Conservation (phyloP, 768 basidiomycete species). For the Pholiota microspora region DNA sequence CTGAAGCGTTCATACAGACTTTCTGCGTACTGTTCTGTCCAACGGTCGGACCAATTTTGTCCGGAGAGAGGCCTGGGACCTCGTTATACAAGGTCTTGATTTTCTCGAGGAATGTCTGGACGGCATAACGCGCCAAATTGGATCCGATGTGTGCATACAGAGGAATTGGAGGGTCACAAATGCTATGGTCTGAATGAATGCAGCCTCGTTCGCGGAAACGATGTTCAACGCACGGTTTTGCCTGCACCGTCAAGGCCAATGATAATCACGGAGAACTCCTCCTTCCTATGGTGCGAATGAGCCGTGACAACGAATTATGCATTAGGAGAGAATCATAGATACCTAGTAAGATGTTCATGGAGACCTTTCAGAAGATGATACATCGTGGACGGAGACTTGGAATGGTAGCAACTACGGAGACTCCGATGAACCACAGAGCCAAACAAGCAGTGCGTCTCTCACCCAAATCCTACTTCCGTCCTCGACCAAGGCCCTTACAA, state of each 20-base stretch:
- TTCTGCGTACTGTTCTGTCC: conserved; percentile 90
- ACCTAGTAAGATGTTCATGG: conserved; percentile 88
- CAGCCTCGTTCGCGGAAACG: conserved; percentile 3
- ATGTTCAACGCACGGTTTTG: conserved; percentile 64
- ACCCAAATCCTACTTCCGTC: conserved; percentile 11
- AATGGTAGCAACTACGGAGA: conserved; percentile 3
- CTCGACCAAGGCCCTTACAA: conserved; percentile 21
- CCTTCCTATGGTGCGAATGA: conserved; percentile 47
- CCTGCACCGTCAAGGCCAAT: conserved; percentile 92
- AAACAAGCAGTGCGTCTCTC: conserved; percentile 20
- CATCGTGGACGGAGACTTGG: conserved; percentile 46
- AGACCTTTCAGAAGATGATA: conserved; percentile 93
- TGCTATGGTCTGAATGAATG: conserved; percentile 13
- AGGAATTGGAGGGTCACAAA: neutral
- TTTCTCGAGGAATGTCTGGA: conserved; percentile 83
- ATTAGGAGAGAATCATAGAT: neutral
- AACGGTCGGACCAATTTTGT: conserved; percentile 94
- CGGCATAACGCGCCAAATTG: neutral
- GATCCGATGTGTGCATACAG: neutral
- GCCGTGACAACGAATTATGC: neutral
- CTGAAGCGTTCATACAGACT: too few species aligned
- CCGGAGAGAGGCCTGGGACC: conserved; percentile 81
- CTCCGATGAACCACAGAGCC: conserved; percentile 12
- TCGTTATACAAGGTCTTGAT: conserved; percentile 93
- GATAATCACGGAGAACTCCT: conserved; percentile 93